These are phyloP conservation scores for Diutina scorzettiae DNA, from an alignment of 1,139 yeast genomes.

Conservation along the genomic window DNA sequence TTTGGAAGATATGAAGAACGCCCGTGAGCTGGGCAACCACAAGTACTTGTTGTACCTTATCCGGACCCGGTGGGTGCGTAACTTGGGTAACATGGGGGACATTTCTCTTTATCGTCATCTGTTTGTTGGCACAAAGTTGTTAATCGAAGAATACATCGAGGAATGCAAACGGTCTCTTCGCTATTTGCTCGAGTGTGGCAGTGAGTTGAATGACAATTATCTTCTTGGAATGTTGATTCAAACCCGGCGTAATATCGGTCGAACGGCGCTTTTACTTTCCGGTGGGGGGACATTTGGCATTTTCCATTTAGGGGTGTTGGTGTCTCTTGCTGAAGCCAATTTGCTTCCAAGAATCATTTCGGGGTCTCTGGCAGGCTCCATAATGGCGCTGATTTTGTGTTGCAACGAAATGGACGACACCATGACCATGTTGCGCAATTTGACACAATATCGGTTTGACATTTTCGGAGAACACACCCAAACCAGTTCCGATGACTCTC, in stretches of 20 bases:
- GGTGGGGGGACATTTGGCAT: slow-evolving; percentile 96
- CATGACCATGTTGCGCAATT: slow-evolving; percentile 37
- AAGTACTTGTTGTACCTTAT: slow-evolving; percentile 56
- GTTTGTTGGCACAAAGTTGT: slow-evolving; percentile 71
- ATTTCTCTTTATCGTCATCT: slow-evolving; percentile 65
- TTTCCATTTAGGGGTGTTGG: slow-evolving; percentile 83
- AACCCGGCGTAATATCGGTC: slow-evolving; percentile 82
- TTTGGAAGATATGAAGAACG: slow-evolving; percentile 46
- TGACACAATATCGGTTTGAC: slow-evolving; percentile 50
- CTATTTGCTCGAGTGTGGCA: slow-evolving; percentile 25
- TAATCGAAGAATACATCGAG: slow-evolving; percentile 70
- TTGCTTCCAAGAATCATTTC: slow-evolving; percentile 82
- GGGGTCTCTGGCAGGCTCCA: slow-evolving; percentile 95
- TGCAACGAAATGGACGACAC: slow-evolving; percentile 72
- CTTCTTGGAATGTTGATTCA: slow-evolving; percentile 72
- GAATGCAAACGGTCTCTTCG: slow-evolving; percentile 64
- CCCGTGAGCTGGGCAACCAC: slow-evolving; percentile 47
- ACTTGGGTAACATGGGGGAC: slow-evolving; percentile 83
- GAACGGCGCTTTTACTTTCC: slow-evolving; percentile 83
- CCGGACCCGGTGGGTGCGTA: slow-evolving; percentile 76
- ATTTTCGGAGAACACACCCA: slow-evolving; percentile 37
- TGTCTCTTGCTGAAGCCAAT: slow-evolving; percentile 62
- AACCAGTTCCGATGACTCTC: slow-evolving; percentile 26
- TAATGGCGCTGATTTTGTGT: slow-evolving; percentile 81
- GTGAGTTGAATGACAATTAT: slow-evolving; percentile 52